A percentile compares a stretch with the other conserved stretches of the same genome.
Evolutionary conservation across 305 asterid species (phyloP).

Genomic region (Ajuga reptans): DNA sequence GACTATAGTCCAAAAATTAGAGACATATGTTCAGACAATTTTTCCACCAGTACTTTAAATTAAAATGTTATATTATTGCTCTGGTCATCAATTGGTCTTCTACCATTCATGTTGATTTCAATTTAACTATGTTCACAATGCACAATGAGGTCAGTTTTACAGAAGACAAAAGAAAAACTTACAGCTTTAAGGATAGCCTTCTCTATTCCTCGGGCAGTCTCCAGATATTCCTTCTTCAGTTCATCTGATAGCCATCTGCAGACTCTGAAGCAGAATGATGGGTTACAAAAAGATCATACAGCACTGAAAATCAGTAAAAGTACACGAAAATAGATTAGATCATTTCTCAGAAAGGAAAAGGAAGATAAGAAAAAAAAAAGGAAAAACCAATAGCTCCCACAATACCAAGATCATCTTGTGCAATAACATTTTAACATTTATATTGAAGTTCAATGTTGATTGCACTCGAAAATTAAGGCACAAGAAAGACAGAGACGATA

Average conservation of each 20-base stretch:
- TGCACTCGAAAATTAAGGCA: background rate
- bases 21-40: background rate
- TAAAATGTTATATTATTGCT: background rate
- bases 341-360: too few species aligned
- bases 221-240: slow-evolving; percentile 55
- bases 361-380: too few species aligned
- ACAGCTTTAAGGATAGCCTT: slow-evolving; percentile 74
- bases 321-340: too few species aligned
- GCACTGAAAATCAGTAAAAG: too few species aligned
- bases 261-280: slow-evolving; percentile 39
- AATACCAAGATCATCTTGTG: background rate
- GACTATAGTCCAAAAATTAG: background rate
- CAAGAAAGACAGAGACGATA: background rate
- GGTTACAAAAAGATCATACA: background rate
- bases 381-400: too few species aligned
- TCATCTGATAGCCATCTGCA: slow-evolving; percentile 65
- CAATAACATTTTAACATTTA: background rate
- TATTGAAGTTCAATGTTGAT: background rate
- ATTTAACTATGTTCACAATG: background rate
- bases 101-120: background rate
- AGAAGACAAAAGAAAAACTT: slow-evolving; percentile 11
- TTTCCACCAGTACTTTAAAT: background rate
- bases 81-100: background rate
- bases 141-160: background rate
- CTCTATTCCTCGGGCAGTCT: slow-evolving; percentile 48